Base-by-base conservation (phyloP, 306 rosid species). In the Hippophae gyantsensis region DNA sequence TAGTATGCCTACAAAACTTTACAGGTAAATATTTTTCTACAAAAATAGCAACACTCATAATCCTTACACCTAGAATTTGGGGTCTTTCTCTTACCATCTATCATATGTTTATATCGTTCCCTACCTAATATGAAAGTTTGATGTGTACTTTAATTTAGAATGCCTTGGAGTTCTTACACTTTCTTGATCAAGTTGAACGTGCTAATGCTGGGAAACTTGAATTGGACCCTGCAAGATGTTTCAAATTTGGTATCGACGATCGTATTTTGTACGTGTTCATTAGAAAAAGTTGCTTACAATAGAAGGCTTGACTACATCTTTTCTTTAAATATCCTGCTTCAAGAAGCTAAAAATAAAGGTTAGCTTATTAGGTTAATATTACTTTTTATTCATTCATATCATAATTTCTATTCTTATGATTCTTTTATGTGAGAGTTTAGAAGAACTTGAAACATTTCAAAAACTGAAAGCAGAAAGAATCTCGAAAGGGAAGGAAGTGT, bases 141-240 rank as follows among this genome's bases (percentile, higher is more conserved):
- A 46, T 67, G 65, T 57, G 45, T 57, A 65, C 53, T 52, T 71
- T 46, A 18, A 68, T 57, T 66, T 87, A 18, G 99, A 96, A 92
- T 80, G 97, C 99, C 57, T 79, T 92, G 87, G 99, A 92, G 69
- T 88, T 92, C 84, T 81, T 92, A 42, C 99, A 92, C 76, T 86
- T 88, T 77, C 78, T 92, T 59, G 99, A 88, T 66, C 95, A 92
- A 82, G 95, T 88, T 53, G 99, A 92, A 75, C 79, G 86, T 42
- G 76, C 75, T 74, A 78, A 84, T 81, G 13, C 68, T 62, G 23
- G 80, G 66, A 82, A 76, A 66, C 58, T 73, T 76, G 89, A 79
- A 67, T 69, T 61, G 67, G 89, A 86, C 82, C 95, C 99, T 73
- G 77, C 85, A 38, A 83, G 78, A 81, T 74, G 94, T 72, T 92